A percentile compares a stretch with the other conserved stretches of the same genome.
These are phyloP conservation scores for Diutina sp. DNA, from an alignment of 1,139 yeast genomes.

Conservation along the genomic window DNA sequence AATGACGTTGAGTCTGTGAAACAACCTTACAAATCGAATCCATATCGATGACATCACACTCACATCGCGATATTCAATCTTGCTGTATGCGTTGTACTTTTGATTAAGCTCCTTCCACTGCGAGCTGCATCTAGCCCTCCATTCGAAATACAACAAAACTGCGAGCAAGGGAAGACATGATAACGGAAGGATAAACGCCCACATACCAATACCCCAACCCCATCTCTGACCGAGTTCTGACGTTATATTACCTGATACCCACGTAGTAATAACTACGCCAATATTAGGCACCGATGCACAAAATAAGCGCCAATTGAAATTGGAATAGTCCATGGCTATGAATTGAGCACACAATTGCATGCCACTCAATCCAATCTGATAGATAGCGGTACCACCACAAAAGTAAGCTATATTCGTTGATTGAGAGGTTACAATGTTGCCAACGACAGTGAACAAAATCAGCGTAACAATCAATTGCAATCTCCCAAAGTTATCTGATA, in stretches of 20 bases:
- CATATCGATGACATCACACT: neutral
- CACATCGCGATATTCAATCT: neutral
- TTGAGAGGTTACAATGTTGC: neutral
- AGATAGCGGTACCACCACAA: neutral
- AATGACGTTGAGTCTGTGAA: neutral
- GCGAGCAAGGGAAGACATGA: constrained; percentile 42
- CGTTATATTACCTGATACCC: neutral
- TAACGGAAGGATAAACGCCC: constrained; percentile 68
- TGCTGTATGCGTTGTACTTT: neutral
- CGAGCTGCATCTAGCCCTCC: constrained; percentile 34
- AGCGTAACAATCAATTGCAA: neutral
- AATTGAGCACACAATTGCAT: neutral
- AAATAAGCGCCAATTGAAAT: constrained; percentile 6
- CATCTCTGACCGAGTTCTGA: neutral
- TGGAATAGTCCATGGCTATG: neutral
- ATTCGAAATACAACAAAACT: constrained; percentile 44
- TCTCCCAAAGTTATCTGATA: neutral
- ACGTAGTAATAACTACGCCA: neutral
- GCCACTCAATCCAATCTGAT: neutral
- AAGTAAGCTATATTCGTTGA: neutral
- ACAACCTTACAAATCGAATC: neutral
- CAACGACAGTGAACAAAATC: neutral
- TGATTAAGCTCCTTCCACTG: constrained; percentile 21
- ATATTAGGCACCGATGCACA: constrained; percentile 5
- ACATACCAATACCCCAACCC: constrained; percentile 41